Evolutionary conservation across 2,329 filamentous ascomycete species (phyloP), one percentile per base, ranked within the genome.

Genomic region (Ustulina deusta): DNA sequence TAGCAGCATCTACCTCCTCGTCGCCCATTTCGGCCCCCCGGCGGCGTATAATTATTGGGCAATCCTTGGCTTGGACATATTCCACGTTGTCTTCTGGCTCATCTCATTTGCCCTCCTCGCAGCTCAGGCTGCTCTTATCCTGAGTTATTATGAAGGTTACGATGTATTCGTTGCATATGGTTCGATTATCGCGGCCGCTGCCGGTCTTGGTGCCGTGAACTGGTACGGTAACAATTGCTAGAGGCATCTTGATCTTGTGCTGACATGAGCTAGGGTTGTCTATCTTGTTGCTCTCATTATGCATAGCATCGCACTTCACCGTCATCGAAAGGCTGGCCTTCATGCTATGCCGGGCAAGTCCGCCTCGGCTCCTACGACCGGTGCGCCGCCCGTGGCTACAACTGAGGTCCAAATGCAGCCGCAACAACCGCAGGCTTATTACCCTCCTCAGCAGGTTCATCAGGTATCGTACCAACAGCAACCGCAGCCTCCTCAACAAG

Each of bases 31-130:
- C 42, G 79, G 78, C 25, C 73, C 77, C 0, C 79, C 81, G n/a
- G 75, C 75, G 2, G 72, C 80, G 22, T 87, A 84, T 76, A 88
- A 88, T 75, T 85, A 85, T 76, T 87, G 84, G 82, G 83, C 83
- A 29, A 79, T 85, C 7, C 75, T 88, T 3, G 79, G 78, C 25
- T 78, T 88, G 42, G 86, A 89, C 69, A 80, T 84, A 22, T 80
- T 84, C 64, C 81, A 85, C 34, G 74, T 85, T 61, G 66, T 89
- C 63, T 84, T 88, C 75, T 89, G 86, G 86, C 77, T 86, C 40
- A 71, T 78, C 59, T 79, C 81, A 1, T 83, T 85, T 46, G 81
- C 79, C 13, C 70, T 83, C 17, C 74, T 83, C 10, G 82, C 82
- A 7, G 72, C 80, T 17, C 72, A 80, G 48, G 77, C 81, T 11